Base-by-base conservation (phyloP, 2,329 filamentous ascomycete species). In the Teratosphaeria pseudoeucalypti region DNA sequence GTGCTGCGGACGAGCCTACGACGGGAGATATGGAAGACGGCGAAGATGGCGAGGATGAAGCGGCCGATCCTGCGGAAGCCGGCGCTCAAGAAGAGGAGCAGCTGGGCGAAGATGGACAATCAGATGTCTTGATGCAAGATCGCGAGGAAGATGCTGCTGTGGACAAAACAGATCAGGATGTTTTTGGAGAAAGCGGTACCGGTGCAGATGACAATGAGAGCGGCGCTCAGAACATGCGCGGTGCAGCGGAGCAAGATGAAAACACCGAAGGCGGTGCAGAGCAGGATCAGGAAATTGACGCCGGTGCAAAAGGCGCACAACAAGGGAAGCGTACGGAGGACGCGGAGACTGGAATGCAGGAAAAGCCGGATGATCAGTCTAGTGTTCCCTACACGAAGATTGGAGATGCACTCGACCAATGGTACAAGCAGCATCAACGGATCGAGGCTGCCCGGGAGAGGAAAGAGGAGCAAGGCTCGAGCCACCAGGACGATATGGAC, bases 371-470 rank as follows among this genome's bases (percentile, higher is more conserved):
- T 6, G 60, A 68, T 29, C 60, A 69, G 23, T 59, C 64, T 4
- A 63, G 61, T 49, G 85, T 94, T 65, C 89, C 91, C 1, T 96
- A 96, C 80, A 94, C 94, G 76, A 95, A 96, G 70, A 83, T 99
- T 34, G 94, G 94, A 26, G 91, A 99, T 76, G 88, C 90, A 6
- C 80, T 99, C 34, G 92, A 97, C 72, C 85, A 87, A 67, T 99
- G 92, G 90, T 92, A 97, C 73, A 84, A 89, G 60, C 89, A 91
- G 69, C 89, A 95, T 68, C 84, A 84, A 54, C 88, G 96, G 62
- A 97, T 99, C 66, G 27, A 54, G 16, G 27, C 53, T 54, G 27
- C 53, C 27, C 43, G 16, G 4, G 53, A 54, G 11, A 16, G 26
- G 43, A 10, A 16, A 16, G 23, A 37, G 12, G 81, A 87, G 60